phyloP scores from a whole-genome alignment of 495 filamentous ascomycete genomes.

The Evansstolkia leycettana region DNA sequence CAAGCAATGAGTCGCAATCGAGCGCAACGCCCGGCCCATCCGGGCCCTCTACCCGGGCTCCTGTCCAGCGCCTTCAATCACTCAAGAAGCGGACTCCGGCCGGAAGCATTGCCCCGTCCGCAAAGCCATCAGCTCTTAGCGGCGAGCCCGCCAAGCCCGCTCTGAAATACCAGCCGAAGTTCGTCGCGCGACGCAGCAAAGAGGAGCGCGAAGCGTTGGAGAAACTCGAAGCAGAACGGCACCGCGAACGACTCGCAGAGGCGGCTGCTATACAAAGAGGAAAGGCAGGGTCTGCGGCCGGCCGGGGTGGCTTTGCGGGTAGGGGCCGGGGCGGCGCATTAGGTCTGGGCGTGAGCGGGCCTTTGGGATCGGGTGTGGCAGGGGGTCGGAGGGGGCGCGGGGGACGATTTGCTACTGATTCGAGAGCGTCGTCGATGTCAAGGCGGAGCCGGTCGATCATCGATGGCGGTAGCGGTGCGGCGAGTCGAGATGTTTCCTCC shows the following conservation, averaged over 20 bases:
- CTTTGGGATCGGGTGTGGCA: conserved; percentile 15
- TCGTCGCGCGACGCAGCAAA: conserved; percentile 34
- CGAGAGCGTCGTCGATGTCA: conserved; percentile 14
- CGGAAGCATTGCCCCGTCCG: conserved; percentile 23
- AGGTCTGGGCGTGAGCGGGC: conserved; percentile 19
- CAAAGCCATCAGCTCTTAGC: conserved; percentile 10
- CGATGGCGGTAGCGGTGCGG: conserved; percentile 10
- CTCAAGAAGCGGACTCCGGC: conserved; percentile 27
- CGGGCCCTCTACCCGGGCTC: conserved; percentile 14
- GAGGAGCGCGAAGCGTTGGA: conserved; percentile 40
- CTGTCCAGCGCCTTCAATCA: conserved; percentile 32
- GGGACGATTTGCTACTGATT: conserved; percentile 9
- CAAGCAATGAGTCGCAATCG: not conserved
- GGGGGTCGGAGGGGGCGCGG: conserved; percentile 17
- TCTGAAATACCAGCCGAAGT: conserved; percentile 37
- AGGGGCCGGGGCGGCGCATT: conserved; percentile 23
- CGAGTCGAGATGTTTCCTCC: conserved; percentile 17
- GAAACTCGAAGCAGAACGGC: conserved; percentile 32
- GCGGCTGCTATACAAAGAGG: conserved; percentile 31
- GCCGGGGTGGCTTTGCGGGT: conserved; percentile 14
- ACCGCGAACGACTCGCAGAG: conserved; percentile 32
- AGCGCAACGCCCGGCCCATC: not conserved
- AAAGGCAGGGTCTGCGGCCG: conserved; percentile 11
- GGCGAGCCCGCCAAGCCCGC: conserved; percentile 16
- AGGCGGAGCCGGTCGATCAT: conserved; percentile 18